Conservation (phyloP, 225 moss, liverwort and hornwort genomes). For the Neckera pumila region DNA sequence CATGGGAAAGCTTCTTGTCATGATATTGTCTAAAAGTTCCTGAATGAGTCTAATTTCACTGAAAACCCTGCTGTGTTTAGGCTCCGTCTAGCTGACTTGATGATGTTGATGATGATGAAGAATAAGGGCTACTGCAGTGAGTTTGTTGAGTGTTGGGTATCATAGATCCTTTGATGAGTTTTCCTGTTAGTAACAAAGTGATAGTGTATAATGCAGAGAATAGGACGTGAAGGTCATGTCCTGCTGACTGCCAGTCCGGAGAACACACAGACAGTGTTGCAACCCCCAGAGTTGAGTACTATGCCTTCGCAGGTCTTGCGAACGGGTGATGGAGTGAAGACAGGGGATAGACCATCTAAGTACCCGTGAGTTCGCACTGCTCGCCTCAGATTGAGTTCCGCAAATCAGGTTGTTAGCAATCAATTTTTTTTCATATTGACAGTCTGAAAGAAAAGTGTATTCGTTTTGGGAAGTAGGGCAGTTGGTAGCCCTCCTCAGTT, state of each 20-base stretch:
- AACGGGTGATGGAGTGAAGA: constrained; percentile 24
- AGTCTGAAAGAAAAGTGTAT: neutral
- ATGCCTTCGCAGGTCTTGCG: constrained; percentile 19
- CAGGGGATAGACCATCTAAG: constrained; percentile 38
- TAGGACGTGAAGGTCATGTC: constrained; percentile 37
- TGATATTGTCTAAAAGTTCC: neutral
- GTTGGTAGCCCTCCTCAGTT: neutral
- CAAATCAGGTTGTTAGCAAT: constrained; percentile 42
- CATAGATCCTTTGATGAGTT: neutral
- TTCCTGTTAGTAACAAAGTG: constrained; percentile 34
- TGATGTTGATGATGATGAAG: neutral
- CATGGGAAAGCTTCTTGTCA: neutral
- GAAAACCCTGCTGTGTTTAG: neutral
- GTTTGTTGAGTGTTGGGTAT: neutral
- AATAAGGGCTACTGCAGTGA: neutral
- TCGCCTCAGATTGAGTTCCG: constrained; percentile 41
- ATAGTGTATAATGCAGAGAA: constrained; percentile 51
- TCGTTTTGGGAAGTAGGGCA: neutral
- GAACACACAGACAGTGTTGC: constrained; percentile 33
- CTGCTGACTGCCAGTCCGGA: constrained; percentile 39
- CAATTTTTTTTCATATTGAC: constrained; percentile 9
- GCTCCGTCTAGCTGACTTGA: neutral
- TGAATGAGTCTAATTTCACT: neutral
- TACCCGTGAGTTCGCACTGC: constrained; percentile 62
- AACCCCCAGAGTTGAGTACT: constrained; percentile 36